Evolutionary conservation across 768 basidiomycete genomes (phyloP).

Genomic region (Lactifluus pinguis): DNA sequence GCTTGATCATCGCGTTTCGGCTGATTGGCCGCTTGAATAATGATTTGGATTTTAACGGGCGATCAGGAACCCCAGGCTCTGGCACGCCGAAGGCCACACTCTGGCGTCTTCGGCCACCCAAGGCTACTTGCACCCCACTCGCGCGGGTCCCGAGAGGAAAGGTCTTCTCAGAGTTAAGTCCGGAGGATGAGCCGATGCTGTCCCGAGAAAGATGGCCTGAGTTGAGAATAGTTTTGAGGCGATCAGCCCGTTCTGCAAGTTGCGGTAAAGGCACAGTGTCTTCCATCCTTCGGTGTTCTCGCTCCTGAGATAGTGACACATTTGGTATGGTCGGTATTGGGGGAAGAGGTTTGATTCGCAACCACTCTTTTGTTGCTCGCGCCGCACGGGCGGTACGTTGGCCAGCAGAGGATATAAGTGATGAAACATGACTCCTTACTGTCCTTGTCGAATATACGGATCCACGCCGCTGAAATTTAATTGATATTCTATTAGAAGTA

Average conservation of each 20-base stretch:
- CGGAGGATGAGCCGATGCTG: conserved; percentile 27
- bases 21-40: conserved; percentile 3
- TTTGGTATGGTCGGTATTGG: conserved; percentile 47
- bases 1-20: conserved; percentile 13
- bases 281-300: conserved; percentile 36
- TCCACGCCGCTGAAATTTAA: conserved; percentile 22
- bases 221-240: conserved; percentile 41
- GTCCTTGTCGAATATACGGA: conserved; percentile 35
- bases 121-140: not conserved
- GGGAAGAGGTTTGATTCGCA: conserved; percentile 46
- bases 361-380: conserved; percentile 26
- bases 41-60: conserved; percentile 4
- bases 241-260: conserved; percentile 41
- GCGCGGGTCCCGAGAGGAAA: not conserved
- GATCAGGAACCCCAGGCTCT: not conserved
- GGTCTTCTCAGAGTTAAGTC: not conserved
- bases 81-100: not conserved
- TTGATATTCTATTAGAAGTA: not conserved
- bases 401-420: conserved; percentile 36
- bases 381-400: conserved; percentile 11
- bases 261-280: conserved; percentile 42
- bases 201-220: conserved; percentile 46
- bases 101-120: conserved; percentile 7
- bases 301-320: conserved; percentile 35
- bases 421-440: conserved; percentile 38